phyloP scores from a whole-genome alignment of 164 flowering plant species.

The Kalanchoe fedtschenkoi region DNA sequence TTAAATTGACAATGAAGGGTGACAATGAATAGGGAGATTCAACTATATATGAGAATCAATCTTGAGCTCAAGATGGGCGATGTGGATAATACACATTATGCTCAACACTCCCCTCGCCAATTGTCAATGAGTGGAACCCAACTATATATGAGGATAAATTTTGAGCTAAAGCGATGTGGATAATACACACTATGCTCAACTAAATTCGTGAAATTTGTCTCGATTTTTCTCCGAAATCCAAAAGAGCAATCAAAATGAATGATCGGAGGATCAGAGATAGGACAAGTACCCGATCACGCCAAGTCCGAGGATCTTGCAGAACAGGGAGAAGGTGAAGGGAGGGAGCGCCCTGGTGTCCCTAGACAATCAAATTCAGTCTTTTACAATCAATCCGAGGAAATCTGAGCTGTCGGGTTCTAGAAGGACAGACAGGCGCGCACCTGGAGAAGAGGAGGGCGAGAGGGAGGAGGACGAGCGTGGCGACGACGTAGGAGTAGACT shows the following conservation, averaged over 20 bases:
- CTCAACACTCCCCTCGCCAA: too few species aligned
- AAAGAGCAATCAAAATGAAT: neutral
- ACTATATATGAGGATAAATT: too few species aligned
- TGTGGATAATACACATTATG: too few species aligned
- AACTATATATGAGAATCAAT: too few species aligned
- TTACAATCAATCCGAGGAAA: neutral
- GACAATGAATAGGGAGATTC: too few species aligned
- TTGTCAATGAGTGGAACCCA: too few species aligned
- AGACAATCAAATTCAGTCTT: slow-evolving; percentile 13
- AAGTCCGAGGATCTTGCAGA: neutral
- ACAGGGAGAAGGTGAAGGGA: neutral
- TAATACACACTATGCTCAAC: too few species aligned
- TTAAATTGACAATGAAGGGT: too few species aligned
- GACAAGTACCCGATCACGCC: slow-evolving; percentile 14
- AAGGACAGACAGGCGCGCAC: slow-evolving; percentile 12
- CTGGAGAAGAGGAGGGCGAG: neutral
- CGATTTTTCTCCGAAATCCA: neutral
- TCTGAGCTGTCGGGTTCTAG: neutral
- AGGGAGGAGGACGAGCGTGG: slow-evolving; percentile 19
- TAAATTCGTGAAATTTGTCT: too few species aligned
- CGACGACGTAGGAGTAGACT: slow-evolving; percentile 25
- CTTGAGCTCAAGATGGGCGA: too few species aligned
- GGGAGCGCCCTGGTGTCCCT: neutral
- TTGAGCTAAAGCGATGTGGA: too few species aligned
- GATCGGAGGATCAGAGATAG: neutral